These are phyloP conservation scores for Lepiota brunneoincarnata DNA, from an alignment of 768 basidiomycete genomes.

Conservation along the genomic window DNA sequence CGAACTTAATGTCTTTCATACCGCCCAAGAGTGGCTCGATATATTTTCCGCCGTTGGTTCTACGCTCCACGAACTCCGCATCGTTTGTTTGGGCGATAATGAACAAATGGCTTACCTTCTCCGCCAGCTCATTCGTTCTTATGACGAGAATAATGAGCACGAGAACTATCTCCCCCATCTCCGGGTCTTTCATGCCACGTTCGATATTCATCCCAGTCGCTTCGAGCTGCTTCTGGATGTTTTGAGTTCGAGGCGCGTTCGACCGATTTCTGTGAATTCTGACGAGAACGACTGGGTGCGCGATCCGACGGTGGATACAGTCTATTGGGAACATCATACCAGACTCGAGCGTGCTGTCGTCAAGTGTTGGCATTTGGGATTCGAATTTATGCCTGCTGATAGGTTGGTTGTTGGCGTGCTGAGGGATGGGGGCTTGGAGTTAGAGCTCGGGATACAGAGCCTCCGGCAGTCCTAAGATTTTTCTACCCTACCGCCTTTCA, in stretches of 20 bases:
- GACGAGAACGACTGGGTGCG: background rate
- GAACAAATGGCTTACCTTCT: no score
- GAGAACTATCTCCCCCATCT: slow-evolving; percentile 1
- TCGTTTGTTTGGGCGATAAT: no score
- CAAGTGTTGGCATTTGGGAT: slow-evolving; percentile 9
- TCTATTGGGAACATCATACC: background rate
- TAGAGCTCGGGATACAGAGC: no score
- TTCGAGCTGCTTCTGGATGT: background rate
- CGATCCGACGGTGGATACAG: background rate
- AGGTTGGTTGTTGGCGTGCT: background rate
- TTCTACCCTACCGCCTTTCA: no score
- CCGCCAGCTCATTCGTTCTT: no score
- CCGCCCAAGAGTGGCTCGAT: background rate
- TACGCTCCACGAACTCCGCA: background rate
- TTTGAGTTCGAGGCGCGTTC: background rate
- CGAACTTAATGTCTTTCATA: background rate
- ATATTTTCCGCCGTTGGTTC: background rate
- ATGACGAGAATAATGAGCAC: no score
- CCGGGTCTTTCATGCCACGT: background rate
- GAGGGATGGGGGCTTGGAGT: background rate
- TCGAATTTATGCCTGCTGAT: background rate
- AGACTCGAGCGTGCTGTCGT: background rate
- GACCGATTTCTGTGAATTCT: background rate
- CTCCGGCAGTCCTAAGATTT: no score
- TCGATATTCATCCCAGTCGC: background rate